phyloP scores from a whole-genome alignment of 441 rosid species.

The Pelargonium myrrhifolium region DNA sequence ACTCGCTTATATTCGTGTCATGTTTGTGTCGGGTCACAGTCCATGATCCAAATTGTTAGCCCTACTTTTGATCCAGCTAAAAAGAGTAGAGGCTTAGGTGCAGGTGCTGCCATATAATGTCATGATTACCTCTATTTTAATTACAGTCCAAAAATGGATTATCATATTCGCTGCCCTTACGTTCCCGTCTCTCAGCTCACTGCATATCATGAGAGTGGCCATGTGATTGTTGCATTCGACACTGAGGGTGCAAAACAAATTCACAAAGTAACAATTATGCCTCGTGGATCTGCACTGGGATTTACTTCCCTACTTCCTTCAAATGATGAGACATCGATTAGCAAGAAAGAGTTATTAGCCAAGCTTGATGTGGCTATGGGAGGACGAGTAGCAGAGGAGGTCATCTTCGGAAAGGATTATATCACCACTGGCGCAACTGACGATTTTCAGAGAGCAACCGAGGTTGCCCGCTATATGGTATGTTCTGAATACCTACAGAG shows the following conservation, averaged over 20 bases:
- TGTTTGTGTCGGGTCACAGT: too few relatives aligned
- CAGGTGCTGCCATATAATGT: too few relatives aligned
- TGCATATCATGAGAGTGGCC: conserved; percentile 99
- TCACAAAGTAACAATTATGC: conserved; percentile 97
- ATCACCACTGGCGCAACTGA: conserved; percentile 94
- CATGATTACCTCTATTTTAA: not conserved
- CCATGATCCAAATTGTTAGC: too few relatives aligned
- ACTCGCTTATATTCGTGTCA: too few relatives aligned
- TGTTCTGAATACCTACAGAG: not conserved
- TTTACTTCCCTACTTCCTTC: conserved; percentile 98
- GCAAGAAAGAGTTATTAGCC: conserved; percentile 90
- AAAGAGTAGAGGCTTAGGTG: too few relatives aligned
- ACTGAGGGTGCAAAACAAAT: conserved; percentile 89
- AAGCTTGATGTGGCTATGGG: conserved; percentile 99
- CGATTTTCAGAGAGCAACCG: conserved; percentile 83
- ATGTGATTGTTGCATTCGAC: conserved; percentile 86
- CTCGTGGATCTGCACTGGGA: conserved; percentile 95
- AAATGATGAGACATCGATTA: conserved; percentile 82
- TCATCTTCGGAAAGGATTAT: conserved; percentile 80
- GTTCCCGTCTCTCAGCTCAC: conserved; percentile 51
- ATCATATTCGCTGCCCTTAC: conserved; percentile 17
- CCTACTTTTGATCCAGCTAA: too few relatives aligned
- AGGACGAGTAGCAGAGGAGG: conserved; percentile 98
- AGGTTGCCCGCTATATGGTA: conserved; percentile 94
- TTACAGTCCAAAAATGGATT: conserved; percentile 6